Evolutionary conservation across 148 eudicot genomes (phyloP).

Genomic region (Cornus suecica): DNA sequence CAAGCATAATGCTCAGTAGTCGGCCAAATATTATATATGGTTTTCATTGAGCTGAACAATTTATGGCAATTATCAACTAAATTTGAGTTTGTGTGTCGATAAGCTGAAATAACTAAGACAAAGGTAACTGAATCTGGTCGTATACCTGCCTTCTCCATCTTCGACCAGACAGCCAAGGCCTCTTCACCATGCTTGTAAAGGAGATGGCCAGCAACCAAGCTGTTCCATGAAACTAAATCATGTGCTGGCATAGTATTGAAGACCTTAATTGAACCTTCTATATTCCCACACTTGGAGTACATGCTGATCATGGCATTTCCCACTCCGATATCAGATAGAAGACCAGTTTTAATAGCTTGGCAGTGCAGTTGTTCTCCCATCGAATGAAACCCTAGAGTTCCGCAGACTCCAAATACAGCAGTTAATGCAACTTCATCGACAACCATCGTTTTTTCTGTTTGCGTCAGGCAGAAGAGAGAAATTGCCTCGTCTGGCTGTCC

Average conservation of each 20-base stretch:
- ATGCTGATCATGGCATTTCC: slow-evolving; percentile 69
- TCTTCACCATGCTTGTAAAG: slow-evolving; percentile 75
- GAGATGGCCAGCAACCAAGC: slow-evolving; percentile 65
- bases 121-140: slow-evolving; percentile 56
- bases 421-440: slow-evolving; percentile 62
- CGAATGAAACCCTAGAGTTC: slow-evolving; percentile 55
- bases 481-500: slow-evolving; percentile 67
- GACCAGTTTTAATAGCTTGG: slow-evolving; percentile 48
- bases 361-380: slow-evolving; percentile 75
- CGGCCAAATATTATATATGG: slow-evolving; percentile 46
- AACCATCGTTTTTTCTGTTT: slow-evolving; percentile 24
- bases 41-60: slow-evolving; percentile 60
- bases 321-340: slow-evolving; percentile 42
- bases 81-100: slow-evolving; percentile 46
- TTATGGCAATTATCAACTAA: slow-evolving; percentile 58
- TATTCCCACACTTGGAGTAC: slow-evolving; percentile 75
- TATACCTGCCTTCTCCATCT: slow-evolving; percentile 40
- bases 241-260: slow-evolving; percentile 46
- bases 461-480: slow-evolving; percentile 42
- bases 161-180: slow-evolving; percentile 60
- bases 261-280: slow-evolving; percentile 47
- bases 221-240: slow-evolving; percentile 80
- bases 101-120: slow-evolving; percentile 57
- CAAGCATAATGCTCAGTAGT: slow-evolving; percentile 69
- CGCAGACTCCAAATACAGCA: slow-evolving; percentile 60